Evolutionary conservation across 139 green algal species (phyloP).

Genomic region (Zygnema circumcarinatum): DNA sequence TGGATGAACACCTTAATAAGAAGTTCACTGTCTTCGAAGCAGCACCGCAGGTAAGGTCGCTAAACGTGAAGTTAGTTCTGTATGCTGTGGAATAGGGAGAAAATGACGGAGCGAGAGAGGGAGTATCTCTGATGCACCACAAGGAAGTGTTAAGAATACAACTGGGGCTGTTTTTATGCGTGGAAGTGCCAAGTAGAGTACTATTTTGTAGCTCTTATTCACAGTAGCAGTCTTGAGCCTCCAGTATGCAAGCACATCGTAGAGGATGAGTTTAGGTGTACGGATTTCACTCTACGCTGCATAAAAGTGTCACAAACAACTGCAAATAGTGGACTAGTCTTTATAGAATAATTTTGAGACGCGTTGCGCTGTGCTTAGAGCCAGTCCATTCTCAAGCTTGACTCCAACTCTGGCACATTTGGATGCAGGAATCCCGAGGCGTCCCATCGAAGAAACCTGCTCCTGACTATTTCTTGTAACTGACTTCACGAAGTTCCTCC

Average conservation of each 20-base stretch:
- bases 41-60: slow-evolving; percentile 70
- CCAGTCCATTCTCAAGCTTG: too few relatives aligned
- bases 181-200: slow-evolving; percentile 7
- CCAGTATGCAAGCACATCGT: too few relatives aligned
- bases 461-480: slow-evolving; percentile 87
- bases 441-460: slow-evolving; percentile 86
- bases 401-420: slow-evolving; percentile 2
- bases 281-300: too few relatives aligned
- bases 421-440: slow-evolving; percentile 77
- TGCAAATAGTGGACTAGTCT: too few relatives aligned
- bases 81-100: not conserved
- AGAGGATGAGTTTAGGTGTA: too few relatives aligned
- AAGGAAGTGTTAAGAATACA: not conserved
- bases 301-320: too few relatives aligned
- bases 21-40: slow-evolving; percentile 97
- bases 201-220: slow-evolving; percentile 17
- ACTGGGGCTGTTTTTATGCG: not conserved
- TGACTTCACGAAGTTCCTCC: too few relatives aligned
- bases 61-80: not conserved
- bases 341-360: too few relatives aligned
- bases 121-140: too few relatives aligned
- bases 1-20: slow-evolving; percentile 89
- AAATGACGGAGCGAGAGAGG: too few relatives aligned
- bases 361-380: too few relatives aligned
- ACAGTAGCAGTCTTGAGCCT: not conserved